phyloP scores from a whole-genome alignment of 805 yeast species.

The Metschnikowia noctiluminum region DNA sequence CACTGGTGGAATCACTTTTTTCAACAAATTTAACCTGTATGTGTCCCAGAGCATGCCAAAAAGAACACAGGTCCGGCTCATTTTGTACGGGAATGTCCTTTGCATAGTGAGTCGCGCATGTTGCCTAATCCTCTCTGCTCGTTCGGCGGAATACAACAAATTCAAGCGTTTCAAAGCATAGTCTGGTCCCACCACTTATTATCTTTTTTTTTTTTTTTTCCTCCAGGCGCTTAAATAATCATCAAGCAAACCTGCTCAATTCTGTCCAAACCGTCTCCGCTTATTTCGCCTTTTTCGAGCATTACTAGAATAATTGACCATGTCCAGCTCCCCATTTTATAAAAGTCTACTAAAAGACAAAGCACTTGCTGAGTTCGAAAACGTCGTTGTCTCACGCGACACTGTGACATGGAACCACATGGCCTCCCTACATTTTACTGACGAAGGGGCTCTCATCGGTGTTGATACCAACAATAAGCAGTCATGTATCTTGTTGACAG shows the following conservation, averaged over 20 bases:
- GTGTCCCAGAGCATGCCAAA: background rate
- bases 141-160: background rate
- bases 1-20: too few relatives aligned
- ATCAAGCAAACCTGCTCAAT: background rate
- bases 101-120: background rate
- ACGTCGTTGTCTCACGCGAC: constrained; percentile 37
- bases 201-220: background rate
- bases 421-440: constrained; percentile 27
- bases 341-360: constrained; percentile 30
- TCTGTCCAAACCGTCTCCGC: too few relatives aligned
- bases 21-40: too few relatives aligned
- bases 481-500: constrained; percentile 29
- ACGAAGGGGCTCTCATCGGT: constrained; percentile 33
- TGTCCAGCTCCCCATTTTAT: constrained; percentile 25
- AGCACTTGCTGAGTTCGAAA: constrained; percentile 32
- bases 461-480: constrained; percentile 27
- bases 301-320: background rate
- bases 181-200: background rate
- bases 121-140: background rate
- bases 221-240: background rate
- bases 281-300: background rate
- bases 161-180: background rate
- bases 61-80: background rate
- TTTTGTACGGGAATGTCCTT: background rate
- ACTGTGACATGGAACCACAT: constrained; percentile 34